phyloP scores from a whole-genome alignment of 1,139 yeast species.

The Taphrina communis region DNA sequence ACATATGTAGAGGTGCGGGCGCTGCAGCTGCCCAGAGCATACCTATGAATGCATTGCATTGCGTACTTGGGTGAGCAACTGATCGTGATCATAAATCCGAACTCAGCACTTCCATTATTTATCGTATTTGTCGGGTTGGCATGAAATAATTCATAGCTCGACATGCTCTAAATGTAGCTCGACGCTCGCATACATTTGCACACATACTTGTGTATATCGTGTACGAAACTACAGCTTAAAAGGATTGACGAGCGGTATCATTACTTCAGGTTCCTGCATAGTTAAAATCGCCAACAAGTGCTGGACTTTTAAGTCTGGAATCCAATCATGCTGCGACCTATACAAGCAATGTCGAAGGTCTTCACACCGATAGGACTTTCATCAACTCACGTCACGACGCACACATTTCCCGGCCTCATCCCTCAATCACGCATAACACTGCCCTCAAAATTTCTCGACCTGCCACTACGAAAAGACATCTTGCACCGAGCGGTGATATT shows the following conservation, averaged over 20 bases:
- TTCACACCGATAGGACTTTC: constrained; percentile 6
- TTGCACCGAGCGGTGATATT: constrained; percentile 92
- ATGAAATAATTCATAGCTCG: constrained; percentile 6
- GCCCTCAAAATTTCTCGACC: constrained; percentile 58
- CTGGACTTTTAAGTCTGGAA: too few species aligned
- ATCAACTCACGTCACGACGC: constrained; percentile 25
- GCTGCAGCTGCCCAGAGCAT: too few species aligned
- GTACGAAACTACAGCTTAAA: too few species aligned
- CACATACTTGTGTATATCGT: background rate
- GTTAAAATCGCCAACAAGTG: too few species aligned
- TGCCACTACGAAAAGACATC: constrained; percentile 84
- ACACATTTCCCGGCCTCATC: constrained; percentile 25
- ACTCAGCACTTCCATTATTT: background rate
- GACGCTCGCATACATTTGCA: background rate
- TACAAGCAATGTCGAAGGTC: constrained; percentile 6
- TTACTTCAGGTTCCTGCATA: too few species aligned
- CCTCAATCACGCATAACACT: constrained; percentile 27
- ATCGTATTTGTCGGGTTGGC: background rate
- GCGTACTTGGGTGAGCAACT: too few species aligned
- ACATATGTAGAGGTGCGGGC: too few species aligned
- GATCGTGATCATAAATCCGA: background rate
- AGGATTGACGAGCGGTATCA: too few species aligned
- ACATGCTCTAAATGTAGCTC: too few species aligned
- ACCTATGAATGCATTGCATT: too few species aligned
- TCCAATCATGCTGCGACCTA: background rate